A percentile compares a stretch with the other conserved stretches of the same genome.
These are phyloP conservation scores for Stromatinia cepivora DNA, from an alignment of 2,329 filamentous ascomycete species.

Conservation along the genomic window DNA sequence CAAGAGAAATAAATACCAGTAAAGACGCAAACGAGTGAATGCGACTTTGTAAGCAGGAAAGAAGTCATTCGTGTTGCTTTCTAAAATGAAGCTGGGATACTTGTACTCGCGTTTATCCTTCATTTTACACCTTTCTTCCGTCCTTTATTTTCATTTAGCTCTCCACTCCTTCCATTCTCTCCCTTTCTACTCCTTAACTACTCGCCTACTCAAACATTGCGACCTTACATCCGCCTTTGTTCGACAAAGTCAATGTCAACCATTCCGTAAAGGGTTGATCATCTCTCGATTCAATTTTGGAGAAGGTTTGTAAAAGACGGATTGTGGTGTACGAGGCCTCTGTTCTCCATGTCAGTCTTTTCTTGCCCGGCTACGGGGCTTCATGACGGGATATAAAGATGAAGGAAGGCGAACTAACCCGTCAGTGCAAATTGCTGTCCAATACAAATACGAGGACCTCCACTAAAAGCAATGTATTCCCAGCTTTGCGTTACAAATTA, in stretches of 20 bases:
- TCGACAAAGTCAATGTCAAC: constrained; percentile 33
- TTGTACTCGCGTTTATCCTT: too few relatives aligned
- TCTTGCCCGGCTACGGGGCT: constrained; percentile 26
- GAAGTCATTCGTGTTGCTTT: not conserved
- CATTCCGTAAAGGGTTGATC: constrained; percentile 28
- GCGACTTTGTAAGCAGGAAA: not conserved
- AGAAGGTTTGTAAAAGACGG: constrained; percentile 39
- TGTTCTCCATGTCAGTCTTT: constrained; percentile 46
- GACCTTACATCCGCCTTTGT: constrained; percentile 33
- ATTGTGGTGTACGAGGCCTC: constrained; percentile 42
- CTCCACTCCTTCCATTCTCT: not conserved
- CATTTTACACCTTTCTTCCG: not conserved
- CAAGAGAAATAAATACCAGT: not conserved
- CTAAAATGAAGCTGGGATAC: too few relatives aligned
- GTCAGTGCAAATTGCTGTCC: constrained; percentile 48
- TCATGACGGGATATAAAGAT: constrained; percentile 38
- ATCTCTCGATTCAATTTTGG: constrained; percentile 35
- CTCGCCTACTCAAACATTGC: not conserved
- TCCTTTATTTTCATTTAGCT: not conserved
- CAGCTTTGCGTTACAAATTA: constrained; percentile 57
- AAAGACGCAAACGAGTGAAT: not conserved
- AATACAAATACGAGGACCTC: constrained; percentile 68
- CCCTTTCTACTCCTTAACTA: too few relatives aligned
- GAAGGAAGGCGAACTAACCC: constrained; percentile 24
- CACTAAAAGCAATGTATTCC: constrained; percentile 75